Conservation (phyloP, 1,284 basidiomycete species). For the Rhodotorula sp. region DNA sequence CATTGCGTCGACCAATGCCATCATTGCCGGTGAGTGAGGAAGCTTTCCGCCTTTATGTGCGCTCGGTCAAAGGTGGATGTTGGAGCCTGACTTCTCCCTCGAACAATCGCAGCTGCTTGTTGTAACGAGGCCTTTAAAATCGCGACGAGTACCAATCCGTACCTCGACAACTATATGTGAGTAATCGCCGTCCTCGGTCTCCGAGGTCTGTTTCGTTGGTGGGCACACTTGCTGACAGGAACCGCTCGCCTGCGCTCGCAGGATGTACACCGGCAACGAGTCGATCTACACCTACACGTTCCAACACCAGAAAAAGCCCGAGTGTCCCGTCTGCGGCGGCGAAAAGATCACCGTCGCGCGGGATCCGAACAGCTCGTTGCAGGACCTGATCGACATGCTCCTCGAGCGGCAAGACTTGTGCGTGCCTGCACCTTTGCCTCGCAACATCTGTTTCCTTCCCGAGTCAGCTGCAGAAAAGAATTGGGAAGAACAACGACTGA, state of each 20-base stretch:
- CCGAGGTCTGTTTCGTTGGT: no score
- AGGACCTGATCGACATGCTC: conserved; percentile 79
- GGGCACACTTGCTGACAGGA: no score
- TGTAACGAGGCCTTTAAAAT: conserved; percentile 99
- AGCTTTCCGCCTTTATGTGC: no score
- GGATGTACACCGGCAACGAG: conserved; percentile 79
- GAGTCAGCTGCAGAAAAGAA: no score
- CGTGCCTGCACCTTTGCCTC: conserved; percentile 47
- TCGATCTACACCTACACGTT: conserved; percentile 98
- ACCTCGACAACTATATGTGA: conserved; percentile 91
- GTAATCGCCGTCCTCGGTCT: no score
- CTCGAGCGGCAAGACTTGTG: conserved; percentile 83
- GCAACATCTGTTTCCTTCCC: no score
- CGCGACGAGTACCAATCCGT: conserved; percentile 89
- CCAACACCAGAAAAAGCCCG: conserved; percentile 84
- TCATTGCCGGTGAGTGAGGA: conserved; percentile 71
- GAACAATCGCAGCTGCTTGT: conserved; percentile 69
- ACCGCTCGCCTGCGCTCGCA: conserved; percentile 2
- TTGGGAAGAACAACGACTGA: no score
- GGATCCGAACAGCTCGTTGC: conserved; percentile 70
- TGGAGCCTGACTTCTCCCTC: background rate
- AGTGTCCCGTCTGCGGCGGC: conserved; percentile 97
- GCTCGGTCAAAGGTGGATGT: conserved; percentile 6
- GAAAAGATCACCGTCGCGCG: conserved; percentile 64
- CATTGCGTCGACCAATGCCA: conserved; percentile 93